phyloP scores from a whole-genome alignment of 768 basidiomycete genomes.

The Leccinum incarnatum region DNA sequence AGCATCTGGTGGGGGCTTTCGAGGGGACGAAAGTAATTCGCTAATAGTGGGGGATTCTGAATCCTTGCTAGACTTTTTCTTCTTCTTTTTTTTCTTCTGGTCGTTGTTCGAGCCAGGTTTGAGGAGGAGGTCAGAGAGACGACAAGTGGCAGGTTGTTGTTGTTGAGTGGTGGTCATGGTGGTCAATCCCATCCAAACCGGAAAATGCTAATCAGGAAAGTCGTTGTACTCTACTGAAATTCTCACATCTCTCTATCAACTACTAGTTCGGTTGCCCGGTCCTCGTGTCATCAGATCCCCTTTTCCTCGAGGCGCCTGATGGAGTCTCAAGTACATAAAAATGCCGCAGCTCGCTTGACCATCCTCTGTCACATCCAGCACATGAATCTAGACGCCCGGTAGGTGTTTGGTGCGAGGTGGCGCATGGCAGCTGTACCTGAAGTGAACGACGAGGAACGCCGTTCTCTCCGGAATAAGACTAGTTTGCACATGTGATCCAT shows the following conservation, averaged over 20 bases:
- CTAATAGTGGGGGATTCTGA: conserved; percentile 19
- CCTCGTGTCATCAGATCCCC: not conserved
- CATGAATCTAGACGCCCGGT: too few relatives aligned
- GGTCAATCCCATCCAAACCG: not conserved
- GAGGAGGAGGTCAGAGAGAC: conserved; percentile 3
- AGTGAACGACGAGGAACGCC: not conserved
- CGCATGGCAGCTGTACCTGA: too few relatives aligned
- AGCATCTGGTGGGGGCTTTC: conserved; percentile 38
- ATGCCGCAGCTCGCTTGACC: not conserved
- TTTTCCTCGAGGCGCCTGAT: not conserved
- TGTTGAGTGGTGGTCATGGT: not conserved
- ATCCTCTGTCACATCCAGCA: too few relatives aligned
- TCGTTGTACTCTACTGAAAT: conserved; percentile 7
- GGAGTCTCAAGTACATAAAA: not conserved
- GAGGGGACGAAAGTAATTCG: conserved; percentile 14
- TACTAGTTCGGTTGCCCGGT: not conserved
- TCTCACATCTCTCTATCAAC: not conserved
- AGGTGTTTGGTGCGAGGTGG: too few relatives aligned
- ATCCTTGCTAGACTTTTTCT: conserved; percentile 47
- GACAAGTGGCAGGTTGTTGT: not conserved
- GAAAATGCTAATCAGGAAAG: conserved; percentile 10
- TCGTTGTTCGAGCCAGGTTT: conserved; percentile 1
- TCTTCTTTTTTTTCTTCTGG: conserved; percentile 73
- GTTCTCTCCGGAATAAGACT: not conserved
- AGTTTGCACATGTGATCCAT: not conserved